These are phyloP conservation scores for Camellia sinensis DNA, from an alignment of 148 eudicot species.

Conservation along the genomic window DNA sequence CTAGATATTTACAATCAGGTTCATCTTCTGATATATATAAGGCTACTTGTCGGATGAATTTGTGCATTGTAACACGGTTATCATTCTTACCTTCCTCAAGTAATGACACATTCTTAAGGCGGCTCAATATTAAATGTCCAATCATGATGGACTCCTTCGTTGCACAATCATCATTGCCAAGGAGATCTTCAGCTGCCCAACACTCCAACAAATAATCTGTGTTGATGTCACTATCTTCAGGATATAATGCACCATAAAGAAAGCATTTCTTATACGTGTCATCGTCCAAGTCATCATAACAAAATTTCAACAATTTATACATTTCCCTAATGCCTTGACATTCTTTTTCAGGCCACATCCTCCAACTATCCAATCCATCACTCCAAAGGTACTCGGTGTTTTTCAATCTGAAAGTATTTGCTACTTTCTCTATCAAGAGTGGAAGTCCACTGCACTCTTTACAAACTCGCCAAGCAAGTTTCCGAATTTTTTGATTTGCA, in stretches of 20 bases:
- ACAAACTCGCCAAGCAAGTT: neutral
- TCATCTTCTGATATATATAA: conserved; percentile 2
- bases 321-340: neutral
- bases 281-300: conserved; percentile 8
- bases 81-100: conserved; percentile 17
- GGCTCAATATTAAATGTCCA: neutral
- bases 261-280: conserved; percentile 11
- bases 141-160: no score
- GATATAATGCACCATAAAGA: conserved; percentile 22
- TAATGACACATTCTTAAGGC: conserved; percentile 15
- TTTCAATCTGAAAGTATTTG: conserved; percentile 10
- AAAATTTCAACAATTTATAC: conserved; percentile 16
- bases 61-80: conserved; percentile 17
- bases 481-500: neutral
- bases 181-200: conserved; percentile 17
- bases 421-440: conserved; percentile 12
- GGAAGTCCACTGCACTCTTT: conserved; percentile 8
- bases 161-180: no score
- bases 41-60: conserved; percentile 13
- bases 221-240: conserved; percentile 14
- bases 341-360: conserved; percentile 15
- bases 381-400: neutral
- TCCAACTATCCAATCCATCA: conserved; percentile 13
- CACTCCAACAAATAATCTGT: conserved; percentile 5
- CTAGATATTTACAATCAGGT: neutral